These are phyloP conservation scores for Clonostachys chloroleuca DNA, from an alignment of 2,329 filamentous ascomycete species.

Conservation along the genomic window DNA sequence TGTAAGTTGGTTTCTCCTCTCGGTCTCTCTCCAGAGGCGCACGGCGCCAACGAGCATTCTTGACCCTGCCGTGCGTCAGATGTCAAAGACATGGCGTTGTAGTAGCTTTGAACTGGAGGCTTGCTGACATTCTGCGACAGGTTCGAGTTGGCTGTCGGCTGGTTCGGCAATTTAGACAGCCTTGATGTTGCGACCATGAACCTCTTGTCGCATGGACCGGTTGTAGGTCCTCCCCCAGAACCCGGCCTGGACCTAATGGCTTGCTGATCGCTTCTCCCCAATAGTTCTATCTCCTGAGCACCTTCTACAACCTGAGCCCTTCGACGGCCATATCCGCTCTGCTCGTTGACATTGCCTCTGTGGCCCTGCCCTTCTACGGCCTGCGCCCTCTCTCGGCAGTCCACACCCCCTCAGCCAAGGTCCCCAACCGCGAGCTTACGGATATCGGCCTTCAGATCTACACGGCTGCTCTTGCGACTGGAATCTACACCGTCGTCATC, in stretches of 20 bases:
- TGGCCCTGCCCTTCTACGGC: slow-evolving; percentile 69
- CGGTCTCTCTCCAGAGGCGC: too few relatives aligned
- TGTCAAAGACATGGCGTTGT: neutral
- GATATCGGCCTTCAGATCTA: slow-evolving; percentile 59
- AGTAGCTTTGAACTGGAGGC: slow-evolving; percentile 3
- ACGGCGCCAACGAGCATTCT: too few relatives aligned
- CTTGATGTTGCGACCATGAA: slow-evolving; percentile 63
- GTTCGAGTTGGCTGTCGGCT: slow-evolving; percentile 66
- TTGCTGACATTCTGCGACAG: slow-evolving; percentile 33
- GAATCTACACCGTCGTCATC: slow-evolving; percentile 71
- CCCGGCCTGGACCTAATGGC: neutral
- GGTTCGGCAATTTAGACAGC: slow-evolving; percentile 72
- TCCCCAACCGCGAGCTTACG: slow-evolving; percentile 61
- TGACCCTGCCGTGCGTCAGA: neutral
- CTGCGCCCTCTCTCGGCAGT: slow-evolving; percentile 63
- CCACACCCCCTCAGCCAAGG: slow-evolving; percentile 50
- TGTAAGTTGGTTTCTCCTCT: slow-evolving; percentile 34
- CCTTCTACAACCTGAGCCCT: slow-evolving; percentile 70
- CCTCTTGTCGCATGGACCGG: slow-evolving; percentile 70
- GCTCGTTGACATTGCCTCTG: slow-evolving; percentile 63
- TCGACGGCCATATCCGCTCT: slow-evolving; percentile 58
- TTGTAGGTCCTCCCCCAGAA: slow-evolving; percentile 36
- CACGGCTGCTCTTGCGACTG: slow-evolving; percentile 63
- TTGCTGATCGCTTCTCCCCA: slow-evolving; percentile 1
- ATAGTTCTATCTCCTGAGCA: slow-evolving; percentile 67